Evolutionary conservation across 257 asterid species (phyloP).

Genomic region (Solanum chilense): DNA sequence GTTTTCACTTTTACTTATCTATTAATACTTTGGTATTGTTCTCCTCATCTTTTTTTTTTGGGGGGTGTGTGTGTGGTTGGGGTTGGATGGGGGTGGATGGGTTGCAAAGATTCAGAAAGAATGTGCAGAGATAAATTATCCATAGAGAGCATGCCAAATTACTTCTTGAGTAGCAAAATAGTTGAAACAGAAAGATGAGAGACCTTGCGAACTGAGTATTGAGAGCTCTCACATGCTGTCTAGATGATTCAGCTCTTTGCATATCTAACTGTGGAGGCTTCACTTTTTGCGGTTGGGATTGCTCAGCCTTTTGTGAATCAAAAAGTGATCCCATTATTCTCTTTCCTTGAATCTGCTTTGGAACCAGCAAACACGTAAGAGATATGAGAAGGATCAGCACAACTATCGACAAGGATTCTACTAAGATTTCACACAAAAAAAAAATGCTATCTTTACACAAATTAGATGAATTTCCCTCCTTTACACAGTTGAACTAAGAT

Average conservation of each 20-base stretch:
- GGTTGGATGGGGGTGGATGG: neutral
- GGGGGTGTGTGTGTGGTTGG: too few species aligned
- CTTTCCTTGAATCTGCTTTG: conserved; percentile 51
- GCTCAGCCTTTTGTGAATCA: conserved; percentile 41
- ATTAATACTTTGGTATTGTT: neutral
- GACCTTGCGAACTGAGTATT: conserved; percentile 90
- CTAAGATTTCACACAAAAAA: neutral
- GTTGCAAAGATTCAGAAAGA: neutral
- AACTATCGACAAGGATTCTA: neutral
- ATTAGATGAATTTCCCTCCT: neutral
- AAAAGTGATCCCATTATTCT: conserved; percentile 43
- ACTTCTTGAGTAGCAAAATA: neutral
- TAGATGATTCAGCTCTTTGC: conserved; percentile 78
- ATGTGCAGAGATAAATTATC: neutral
- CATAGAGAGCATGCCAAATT: neutral
- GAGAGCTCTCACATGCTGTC: conserved; percentile 93
- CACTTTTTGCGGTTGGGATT: conserved; percentile 19
- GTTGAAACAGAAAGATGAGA: neutral
- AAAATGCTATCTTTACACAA: neutral
- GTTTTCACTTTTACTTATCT: neutral
- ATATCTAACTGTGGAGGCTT: conserved; percentile 36
- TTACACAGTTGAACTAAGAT: neutral
- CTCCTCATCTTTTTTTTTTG: neutral
- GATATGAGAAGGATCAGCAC: neutral
- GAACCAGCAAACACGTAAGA: neutral